Evolutionary conservation across 306 rosid genomes (phyloP).

Genomic region (Abrus precatorius): DNA sequence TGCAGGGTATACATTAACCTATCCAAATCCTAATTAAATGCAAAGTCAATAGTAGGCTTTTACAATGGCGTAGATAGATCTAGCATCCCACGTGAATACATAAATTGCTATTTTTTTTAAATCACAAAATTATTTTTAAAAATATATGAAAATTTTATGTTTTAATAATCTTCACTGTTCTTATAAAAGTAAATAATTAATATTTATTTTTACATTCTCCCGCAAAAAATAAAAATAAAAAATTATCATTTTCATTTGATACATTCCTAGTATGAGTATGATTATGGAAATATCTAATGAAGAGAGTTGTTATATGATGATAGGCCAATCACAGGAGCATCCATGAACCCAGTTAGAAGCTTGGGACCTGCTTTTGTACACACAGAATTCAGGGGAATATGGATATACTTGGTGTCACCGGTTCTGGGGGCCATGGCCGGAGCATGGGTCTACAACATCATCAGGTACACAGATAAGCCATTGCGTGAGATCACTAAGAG

Average conservation of each 20-base stretch:
- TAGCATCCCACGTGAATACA: too few species aligned
- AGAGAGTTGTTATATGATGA: background rate
- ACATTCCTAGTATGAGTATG: too few species aligned
- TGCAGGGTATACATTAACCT: constrained; percentile 63
- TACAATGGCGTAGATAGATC: too few species aligned
- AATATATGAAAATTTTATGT: too few species aligned
- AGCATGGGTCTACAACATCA: constrained; percentile 68
- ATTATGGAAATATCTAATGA: background rate
- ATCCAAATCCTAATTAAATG: background rate
- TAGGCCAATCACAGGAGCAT: constrained; percentile 90
- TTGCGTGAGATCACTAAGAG: constrained; percentile 69
- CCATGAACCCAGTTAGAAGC: constrained; percentile 94
- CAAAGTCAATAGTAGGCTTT: background rate
- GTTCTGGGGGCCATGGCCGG: constrained; percentile 68
- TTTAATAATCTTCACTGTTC: too few species aligned
- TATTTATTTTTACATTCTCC: too few species aligned
- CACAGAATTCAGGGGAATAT: constrained; percentile 57
- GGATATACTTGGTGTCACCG: constrained; percentile 73
- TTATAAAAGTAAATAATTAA: too few species aligned
- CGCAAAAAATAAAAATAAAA: too few species aligned
- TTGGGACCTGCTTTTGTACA: constrained; percentile 79
- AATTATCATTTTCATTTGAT: too few species aligned
- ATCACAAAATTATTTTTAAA: too few species aligned
- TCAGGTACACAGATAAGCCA: constrained; percentile 75
- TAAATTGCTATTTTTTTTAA: too few species aligned